Conservation (phyloP, 2,329 filamentous ascomycete genomes). For the Botrytis pseudocinerea region DNA sequence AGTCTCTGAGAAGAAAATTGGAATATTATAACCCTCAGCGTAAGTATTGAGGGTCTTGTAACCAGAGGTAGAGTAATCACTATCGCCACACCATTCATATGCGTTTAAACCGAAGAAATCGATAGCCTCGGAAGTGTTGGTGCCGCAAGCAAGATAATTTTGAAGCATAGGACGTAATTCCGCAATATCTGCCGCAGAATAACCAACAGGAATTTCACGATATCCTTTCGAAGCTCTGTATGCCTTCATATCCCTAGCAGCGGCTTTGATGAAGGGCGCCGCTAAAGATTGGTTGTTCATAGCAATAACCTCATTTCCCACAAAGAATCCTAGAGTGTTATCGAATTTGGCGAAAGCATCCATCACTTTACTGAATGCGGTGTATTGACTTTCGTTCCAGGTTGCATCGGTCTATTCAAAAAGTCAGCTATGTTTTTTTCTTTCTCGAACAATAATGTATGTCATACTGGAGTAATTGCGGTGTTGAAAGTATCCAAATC, state of each 20-base stretch:
- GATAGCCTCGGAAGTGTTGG: conserved; percentile 65
- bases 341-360: conserved; percentile 55
- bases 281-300: conserved; percentile 58
- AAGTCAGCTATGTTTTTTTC: conserved; percentile 22
- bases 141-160: conserved; percentile 76
- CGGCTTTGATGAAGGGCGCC: conserved; percentile 82
- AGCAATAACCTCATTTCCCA: conserved; percentile 86
- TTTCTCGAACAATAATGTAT: background rate
- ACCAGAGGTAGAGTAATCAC: conserved; percentile 60
- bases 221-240: conserved; percentile 76
- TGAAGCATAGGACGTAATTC: conserved; percentile 62
- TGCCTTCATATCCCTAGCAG: conserved; percentile 77
- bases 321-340: conserved; percentile 80
- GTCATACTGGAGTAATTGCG: conserved; percentile 62
- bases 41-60: conserved; percentile 69
- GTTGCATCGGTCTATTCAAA: conserved; percentile 53
- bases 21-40: conserved; percentile 72
- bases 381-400: conserved; percentile 73
- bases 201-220: conserved; percentile 80
- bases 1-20: conserved; percentile 87
- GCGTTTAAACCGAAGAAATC: conserved; percentile 88
- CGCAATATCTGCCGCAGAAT: conserved; percentile 83
- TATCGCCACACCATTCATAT: conserved; percentile 72
- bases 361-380: conserved; percentile 45
- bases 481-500: conserved; percentile 77